Conservation (phyloP, 2,329 filamentous ascomycete species). For the Calonectria hongkongensis region DNA sequence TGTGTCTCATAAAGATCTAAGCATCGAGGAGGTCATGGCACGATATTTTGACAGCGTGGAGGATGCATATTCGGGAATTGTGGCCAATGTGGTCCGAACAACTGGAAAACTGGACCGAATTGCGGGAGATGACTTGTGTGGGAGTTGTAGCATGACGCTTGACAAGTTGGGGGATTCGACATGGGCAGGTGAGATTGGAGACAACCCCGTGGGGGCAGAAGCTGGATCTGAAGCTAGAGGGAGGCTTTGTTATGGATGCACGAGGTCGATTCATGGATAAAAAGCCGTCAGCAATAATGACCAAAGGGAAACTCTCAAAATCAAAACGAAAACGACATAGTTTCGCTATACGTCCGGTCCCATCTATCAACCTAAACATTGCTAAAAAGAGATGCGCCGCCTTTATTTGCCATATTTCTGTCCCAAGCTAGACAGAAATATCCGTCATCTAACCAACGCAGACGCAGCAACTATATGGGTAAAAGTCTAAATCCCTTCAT, state of each 20-base stretch:
- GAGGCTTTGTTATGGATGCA: constrained; percentile 83
- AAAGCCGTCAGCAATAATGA: constrained; percentile 26
- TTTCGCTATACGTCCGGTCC: constrained; percentile 40
- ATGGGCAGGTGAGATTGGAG: constrained; percentile 77
- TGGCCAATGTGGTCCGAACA: constrained; percentile 96
- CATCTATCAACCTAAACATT: constrained; percentile 49
- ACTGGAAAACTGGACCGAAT: constrained; percentile 84
- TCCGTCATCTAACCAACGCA: constrained; percentile 44
- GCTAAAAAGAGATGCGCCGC: constrained; percentile 50
- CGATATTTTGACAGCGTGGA: constrained; percentile 91
- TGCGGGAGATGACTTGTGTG: constrained; percentile 69
- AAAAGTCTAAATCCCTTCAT: constrained; percentile 32
- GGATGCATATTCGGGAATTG: constrained; percentile 89
- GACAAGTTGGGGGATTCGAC: constrained; percentile 78
- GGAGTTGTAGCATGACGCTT: constrained; percentile 81
- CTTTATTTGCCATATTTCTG: constrained; percentile 52
- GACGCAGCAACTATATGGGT: constrained; percentile 36
- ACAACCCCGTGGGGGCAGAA: constrained; percentile 54
- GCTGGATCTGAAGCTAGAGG: constrained; percentile 38
- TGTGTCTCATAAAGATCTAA: constrained; percentile 83
- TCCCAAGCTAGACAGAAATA: constrained; percentile 45
- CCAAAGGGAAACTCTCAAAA: constrained; percentile 47
- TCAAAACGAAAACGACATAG: constrained; percentile 24
- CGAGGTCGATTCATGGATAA: constrained; percentile 76
- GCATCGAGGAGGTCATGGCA: constrained; percentile 92